Base-by-base conservation (phyloP, 495 filamentous ascomycete species). In the Trichoderma parareesei region DNA sequence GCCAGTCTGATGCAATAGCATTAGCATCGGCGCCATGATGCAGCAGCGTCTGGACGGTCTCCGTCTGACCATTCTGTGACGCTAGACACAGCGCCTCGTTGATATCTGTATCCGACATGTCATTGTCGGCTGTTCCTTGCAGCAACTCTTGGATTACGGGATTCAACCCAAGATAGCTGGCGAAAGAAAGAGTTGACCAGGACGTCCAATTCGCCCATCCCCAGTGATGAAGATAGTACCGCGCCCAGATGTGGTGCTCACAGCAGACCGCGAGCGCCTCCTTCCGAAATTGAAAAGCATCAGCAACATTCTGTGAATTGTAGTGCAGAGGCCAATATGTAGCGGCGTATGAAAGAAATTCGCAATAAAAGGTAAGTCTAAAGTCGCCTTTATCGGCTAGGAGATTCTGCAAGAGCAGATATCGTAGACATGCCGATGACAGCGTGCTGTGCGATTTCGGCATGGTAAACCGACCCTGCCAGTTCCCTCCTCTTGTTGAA, bases 81-180 rank as follows among this genome's bases (percentile, higher is more conserved):
- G 75, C 75, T 9, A 65, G 66, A 44, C 71, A 65, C 14, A 76
- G 63, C 16, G 64, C 8, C 46, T 71, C 35, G 1, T 72, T 62
- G n/a, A 68, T 40, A 9, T 69, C 33, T n/a, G 61, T 20, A 38
- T 64, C 41, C 1, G 55, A 43, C 41, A 1, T n/a, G 27, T 27
- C 27, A 27, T 27, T 27, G 27, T 27, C 62, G 38, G 10, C 37
- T 55, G 7, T 49, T 2, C 2, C 60, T 27, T 72, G 57, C 38
- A 76, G 68, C 10, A 70, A n/a, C 64, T 68, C 37, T 8, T 65
- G 40, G 35, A 68, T 64, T 9, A 66, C 38, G 1, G 2, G 46
- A 3, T 18, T 35, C 57, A 68, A 64, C 10, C 67, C 67, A 49
- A 66, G 16, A 53, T 64, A 61, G 27, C 64, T 66, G 14, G 67